A percentile compares a stretch with the other conserved stretches of the same genome.
phyloP scores from a whole-genome alignment of 176 grass and related monocot species.

The Stipa capillata region DNA sequence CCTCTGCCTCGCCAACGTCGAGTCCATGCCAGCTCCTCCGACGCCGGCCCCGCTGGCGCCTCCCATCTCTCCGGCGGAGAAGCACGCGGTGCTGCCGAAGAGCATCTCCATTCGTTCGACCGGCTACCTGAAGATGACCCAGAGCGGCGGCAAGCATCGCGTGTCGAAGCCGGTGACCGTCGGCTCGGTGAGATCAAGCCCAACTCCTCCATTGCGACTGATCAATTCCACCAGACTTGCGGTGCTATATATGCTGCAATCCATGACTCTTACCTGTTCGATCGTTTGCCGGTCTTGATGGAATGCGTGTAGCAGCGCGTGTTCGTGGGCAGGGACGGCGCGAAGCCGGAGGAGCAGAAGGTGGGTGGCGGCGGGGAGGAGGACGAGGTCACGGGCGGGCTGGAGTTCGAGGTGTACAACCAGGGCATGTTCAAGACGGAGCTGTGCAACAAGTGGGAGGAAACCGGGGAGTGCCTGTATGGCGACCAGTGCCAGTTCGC shows the following conservation, averaged over 20 bases:
- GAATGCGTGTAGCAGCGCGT: conserved; percentile 58
- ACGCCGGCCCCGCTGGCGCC: not conserved
- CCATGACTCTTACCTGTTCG: not conserved
- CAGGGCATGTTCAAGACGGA: conserved; percentile 94
- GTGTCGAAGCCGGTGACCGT: conserved; percentile 12
- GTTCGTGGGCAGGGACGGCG: conserved; percentile 33
- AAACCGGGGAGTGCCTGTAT: conserved; percentile 66
- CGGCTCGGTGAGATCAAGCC: conserved; percentile 39
- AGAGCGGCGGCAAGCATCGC: conserved; percentile 21
- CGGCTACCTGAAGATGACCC: conserved; percentile 54
- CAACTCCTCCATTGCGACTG: not conserved
- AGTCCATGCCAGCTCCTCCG: not conserved
- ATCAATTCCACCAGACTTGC: too few relatives aligned
- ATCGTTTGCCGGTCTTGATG: not conserved
- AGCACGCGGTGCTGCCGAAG: conserved; percentile 44
- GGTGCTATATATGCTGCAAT: not conserved
- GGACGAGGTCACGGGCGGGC: conserved; percentile 24
- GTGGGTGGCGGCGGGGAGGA: not conserved
- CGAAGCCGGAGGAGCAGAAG: conserved; percentile 5
- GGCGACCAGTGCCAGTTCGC: conserved; percentile 89
- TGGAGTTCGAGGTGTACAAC: conserved; percentile 80
- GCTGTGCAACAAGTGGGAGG: conserved; percentile 98
- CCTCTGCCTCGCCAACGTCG: conserved; percentile 32
- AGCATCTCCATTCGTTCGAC: conserved; percentile 82
- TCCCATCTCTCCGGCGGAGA: conserved; percentile 25